Percentiles rank a stretch among this genome's conserved stretches.
Evolutionary conservation across 169 alveolate species (phyloP).

Genomic region (Condylostoma magnum): DNA sequence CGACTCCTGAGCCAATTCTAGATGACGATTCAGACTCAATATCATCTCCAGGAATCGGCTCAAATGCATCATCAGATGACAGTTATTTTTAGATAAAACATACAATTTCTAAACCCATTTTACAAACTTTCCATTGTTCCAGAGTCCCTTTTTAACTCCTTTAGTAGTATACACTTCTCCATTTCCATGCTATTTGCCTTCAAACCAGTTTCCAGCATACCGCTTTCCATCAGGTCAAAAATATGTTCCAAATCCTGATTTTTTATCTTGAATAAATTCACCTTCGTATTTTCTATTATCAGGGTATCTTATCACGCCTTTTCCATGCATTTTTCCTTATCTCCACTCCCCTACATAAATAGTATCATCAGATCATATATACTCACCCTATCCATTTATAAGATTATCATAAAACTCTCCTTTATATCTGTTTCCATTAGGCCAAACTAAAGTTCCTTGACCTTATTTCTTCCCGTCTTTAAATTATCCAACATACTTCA

Average conservation of each 20-base stretch:
- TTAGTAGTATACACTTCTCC: slow-evolving; percentile 17
- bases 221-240: slow-evolving; percentile 61
- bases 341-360: slow-evolving; percentile 46
- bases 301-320: slow-evolving; percentile 54
- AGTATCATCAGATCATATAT: slow-evolving; percentile 47
- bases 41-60: too few relatives aligned
- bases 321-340: slow-evolving; percentile 55
- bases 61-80: too few relatives aligned
- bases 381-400: slow-evolving; percentile 51
- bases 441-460: slow-evolving; percentile 52
- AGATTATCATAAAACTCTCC: slow-evolving; percentile 56
- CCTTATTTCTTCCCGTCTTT: slow-evolving; percentile 56
- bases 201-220: slow-evolving; percentile 35
- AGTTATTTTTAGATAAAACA: too few relatives aligned
- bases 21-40: too few relatives aligned
- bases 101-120: too few relatives aligned
- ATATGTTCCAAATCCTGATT: slow-evolving; percentile 53
- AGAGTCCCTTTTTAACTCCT: slow-evolving; percentile 12
- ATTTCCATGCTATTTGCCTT: slow-evolving; percentile 42
- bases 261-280: slow-evolving; percentile 43
- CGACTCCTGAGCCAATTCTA: too few relatives aligned
- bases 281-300: slow-evolving; percentile 59
- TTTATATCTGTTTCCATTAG: slow-evolving; percentile 54
- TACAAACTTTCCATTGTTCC: too few relatives aligned
- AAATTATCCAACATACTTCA: slow-evolving; percentile 48